phyloP scores from a whole-genome alignment of 805 yeast species.

The Candida insectorum region DNA sequence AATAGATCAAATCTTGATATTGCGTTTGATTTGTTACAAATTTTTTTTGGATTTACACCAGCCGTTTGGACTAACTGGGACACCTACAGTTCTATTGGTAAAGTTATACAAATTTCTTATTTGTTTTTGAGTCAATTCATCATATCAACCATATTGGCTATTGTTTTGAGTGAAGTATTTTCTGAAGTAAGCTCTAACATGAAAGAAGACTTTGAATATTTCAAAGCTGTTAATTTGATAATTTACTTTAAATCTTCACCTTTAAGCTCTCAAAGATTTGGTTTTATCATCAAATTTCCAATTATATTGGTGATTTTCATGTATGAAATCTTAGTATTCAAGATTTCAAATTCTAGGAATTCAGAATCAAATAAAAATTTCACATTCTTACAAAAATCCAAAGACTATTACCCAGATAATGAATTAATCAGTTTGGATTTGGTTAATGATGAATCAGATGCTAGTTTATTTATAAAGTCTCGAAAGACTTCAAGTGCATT shows the following conservation, averaged over 20 bases:
- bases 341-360: conserved; percentile 12
- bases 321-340: conserved; percentile 25
- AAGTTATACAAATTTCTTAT: conserved; percentile 46
- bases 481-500: conserved; percentile 21
- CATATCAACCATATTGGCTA: conserved; percentile 52
- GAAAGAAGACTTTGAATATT: conserved; percentile 39
- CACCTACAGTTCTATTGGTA: conserved; percentile 44
- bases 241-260: conserved; percentile 32
- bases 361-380: conserved; percentile 20
- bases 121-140: conserved; percentile 54
- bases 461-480: conserved; percentile 23
- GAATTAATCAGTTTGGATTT: conserved; percentile 22
- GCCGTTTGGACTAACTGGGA: conserved; percentile 59
- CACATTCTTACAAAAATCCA: conserved; percentile 30
- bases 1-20: conserved; percentile 41
- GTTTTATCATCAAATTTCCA: conserved; percentile 34
- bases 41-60: conserved; percentile 58
- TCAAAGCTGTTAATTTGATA: conserved; percentile 36
- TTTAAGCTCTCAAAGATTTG: conserved; percentile 11
- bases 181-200: conserved; percentile 29
- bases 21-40: conserved; percentile 48
- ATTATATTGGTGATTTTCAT: conserved; percentile 28
- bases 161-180: conserved; percentile 46
- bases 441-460: conserved; percentile 21
- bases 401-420: conserved; percentile 26